Evolutionary conservation across 148 eudicot genomes (phyloP).

Genomic region (Mesembryanthemum crystallinum): DNA sequence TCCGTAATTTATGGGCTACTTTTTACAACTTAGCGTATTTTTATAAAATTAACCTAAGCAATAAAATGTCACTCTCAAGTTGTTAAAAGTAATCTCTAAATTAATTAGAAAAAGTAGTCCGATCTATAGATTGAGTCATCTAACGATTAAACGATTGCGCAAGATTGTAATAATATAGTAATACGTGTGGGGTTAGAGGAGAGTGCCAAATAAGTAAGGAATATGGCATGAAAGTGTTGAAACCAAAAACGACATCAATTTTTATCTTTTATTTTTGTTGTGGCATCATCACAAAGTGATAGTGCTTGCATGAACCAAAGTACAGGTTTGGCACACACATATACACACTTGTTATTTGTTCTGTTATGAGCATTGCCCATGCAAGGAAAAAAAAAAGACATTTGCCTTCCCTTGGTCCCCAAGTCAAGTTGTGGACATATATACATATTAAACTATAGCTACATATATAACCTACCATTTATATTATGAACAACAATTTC

Average conservation of each 20-base stretch:
- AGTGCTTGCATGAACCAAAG: slow-evolving; percentile 23
- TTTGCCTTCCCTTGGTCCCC: slow-evolving; percentile 2
- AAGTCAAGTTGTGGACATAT: slow-evolving; percentile 1
- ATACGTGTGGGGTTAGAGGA: background rate
- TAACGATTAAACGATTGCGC: too few relatives aligned
- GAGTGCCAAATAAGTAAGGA: slow-evolving; percentile 21
- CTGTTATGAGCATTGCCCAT: background rate
- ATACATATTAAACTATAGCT: slow-evolving; percentile 3
- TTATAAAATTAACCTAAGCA: too few relatives aligned
- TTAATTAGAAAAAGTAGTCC: too few relatives aligned
- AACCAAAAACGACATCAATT: slow-evolving; percentile 19
- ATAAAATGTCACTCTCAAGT: too few relatives aligned
- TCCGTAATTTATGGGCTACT: too few relatives aligned
- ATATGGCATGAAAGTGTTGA: background rate
- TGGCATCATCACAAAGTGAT: slow-evolving; percentile 15
- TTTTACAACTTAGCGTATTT: too few relatives aligned
- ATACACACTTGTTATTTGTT: slow-evolving; percentile 21
- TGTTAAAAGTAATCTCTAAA: too few relatives aligned
- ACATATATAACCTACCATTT: background rate
- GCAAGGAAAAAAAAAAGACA: background rate
- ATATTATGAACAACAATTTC: background rate
- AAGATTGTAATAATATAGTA: background rate
- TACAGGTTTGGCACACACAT: slow-evolving; percentile 13
- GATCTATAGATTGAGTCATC: too few relatives aligned
- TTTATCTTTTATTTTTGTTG: too few relatives aligned